A percentile compares a stretch with the other conserved stretches of the same genome.
phyloP scores from a whole-genome alignment of 805 yeast genomes.

The Teunomyces tritomae region DNA sequence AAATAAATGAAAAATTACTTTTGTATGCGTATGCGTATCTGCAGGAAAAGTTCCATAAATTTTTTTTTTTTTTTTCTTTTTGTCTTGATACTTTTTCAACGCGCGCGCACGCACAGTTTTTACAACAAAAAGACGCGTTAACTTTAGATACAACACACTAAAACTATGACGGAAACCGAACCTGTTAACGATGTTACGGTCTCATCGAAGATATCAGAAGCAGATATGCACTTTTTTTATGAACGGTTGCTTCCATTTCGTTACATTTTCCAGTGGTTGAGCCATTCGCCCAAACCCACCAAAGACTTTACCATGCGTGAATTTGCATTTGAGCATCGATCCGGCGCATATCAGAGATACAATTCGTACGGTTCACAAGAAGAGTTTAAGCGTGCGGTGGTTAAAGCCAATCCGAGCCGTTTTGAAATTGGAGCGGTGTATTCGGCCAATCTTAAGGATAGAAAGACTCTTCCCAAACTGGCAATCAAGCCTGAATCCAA shows the following conservation, averaged over 20 bases:
- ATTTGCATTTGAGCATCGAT: constrained; percentile 84
- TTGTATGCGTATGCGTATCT: no score
- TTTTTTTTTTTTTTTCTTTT: no score
- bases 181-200: neutral
- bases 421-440: constrained; percentile 95
- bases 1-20: no score
- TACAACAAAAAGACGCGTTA: neutral
- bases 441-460: constrained; percentile 79
- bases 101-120: neutral
- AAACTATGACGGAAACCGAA: neutral
- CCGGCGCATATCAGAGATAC: constrained; percentile 89
- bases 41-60: no score
- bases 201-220: constrained; percentile 37
- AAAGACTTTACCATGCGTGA: constrained; percentile 85
- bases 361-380: constrained; percentile 65
- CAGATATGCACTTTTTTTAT: constrained; percentile 74
- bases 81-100: no score
- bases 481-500: constrained; percentile 80
- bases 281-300: constrained; percentile 75
- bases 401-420: constrained; percentile 75
- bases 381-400: constrained; percentile 77
- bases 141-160: neutral
- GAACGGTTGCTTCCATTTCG: constrained; percentile 72
- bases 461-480: constrained; percentile 71
- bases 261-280: constrained; percentile 82